Evolutionary conservation across 345 rosid species (phyloP).

Genomic region (Lumnitzera littorea): DNA sequence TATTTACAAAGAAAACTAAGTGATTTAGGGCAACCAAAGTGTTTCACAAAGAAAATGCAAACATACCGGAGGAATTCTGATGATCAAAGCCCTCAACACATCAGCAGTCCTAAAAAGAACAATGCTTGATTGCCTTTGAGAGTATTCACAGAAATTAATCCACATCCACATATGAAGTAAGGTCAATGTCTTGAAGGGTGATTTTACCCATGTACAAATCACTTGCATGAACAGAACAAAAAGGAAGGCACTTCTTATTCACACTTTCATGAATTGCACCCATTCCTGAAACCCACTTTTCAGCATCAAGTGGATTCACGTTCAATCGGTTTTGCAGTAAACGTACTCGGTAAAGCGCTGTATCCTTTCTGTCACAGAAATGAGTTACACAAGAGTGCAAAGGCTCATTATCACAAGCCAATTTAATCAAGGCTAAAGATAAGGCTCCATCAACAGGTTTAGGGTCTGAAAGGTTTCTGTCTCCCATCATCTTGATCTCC

Average conservation of each 20-base stretch:
- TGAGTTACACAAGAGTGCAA: constrained; percentile 51
- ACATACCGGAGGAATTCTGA: too few species aligned
- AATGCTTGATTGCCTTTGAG: too few species aligned
- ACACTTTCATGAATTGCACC: constrained; percentile 53
- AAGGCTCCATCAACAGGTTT: constrained; percentile 78
- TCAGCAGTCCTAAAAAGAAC: too few species aligned
- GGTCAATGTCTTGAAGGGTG: constrained; percentile 71
- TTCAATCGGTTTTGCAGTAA: constrained; percentile 49
- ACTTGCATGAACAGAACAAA: constrained; percentile 60
- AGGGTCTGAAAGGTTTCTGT: constrained; percentile 67
- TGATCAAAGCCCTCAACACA: too few species aligned
- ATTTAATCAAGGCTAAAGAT: constrained; percentile 59
- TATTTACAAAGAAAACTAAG: too few species aligned
- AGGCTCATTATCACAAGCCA: constrained; percentile 56
- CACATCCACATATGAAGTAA: constrained; percentile 45
- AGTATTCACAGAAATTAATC: constrained; percentile 19
- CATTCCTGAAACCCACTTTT: constrained; percentile 54
- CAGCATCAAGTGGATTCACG: constrained; percentile 38
- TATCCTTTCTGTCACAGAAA: constrained; percentile 64
- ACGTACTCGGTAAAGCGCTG: constrained; percentile 43
- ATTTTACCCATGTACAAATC: constrained; percentile 66
- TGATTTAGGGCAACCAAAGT: too few species aligned
- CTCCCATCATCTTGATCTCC: constrained; percentile 95
- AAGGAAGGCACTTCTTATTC: constrained; percentile 57
- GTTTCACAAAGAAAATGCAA: too few species aligned